Percentiles rank a stretch among this genome's conserved stretches.
Conservation (phyloP, 2,329 filamentous ascomycete species). For the Bipolaris victoriae region DNA sequence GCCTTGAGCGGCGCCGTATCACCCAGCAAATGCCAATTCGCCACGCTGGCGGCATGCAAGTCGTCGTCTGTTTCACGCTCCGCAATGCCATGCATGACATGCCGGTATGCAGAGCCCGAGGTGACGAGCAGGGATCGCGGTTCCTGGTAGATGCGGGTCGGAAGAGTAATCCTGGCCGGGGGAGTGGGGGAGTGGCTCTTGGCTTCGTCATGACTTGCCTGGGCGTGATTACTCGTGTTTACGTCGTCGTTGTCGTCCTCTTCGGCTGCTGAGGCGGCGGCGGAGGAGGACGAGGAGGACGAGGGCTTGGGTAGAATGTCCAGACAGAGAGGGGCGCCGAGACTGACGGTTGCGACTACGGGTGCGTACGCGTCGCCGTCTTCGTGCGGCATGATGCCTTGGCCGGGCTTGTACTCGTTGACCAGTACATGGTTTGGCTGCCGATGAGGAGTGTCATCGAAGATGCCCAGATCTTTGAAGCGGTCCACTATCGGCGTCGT, state of each 20-base stretch:
- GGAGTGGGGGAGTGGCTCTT: too few species aligned
- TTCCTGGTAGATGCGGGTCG: constrained; percentile 75
- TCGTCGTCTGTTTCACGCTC: constrained; percentile 68
- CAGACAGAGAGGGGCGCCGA: constrained; percentile 78
- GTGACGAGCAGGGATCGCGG: constrained; percentile 80
- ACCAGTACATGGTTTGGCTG: constrained; percentile 89
- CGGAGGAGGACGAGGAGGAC: not conserved
- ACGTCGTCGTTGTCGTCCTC: constrained; percentile 27
- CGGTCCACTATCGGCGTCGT: constrained; percentile 70
- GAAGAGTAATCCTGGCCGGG: constrained; percentile 14
- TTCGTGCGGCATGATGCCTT: constrained; percentile 98
- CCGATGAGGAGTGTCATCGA: constrained; percentile 70
- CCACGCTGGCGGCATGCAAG: constrained; percentile 63
- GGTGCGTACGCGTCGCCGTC: constrained; percentile 87
- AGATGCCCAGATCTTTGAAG: constrained; percentile 57
- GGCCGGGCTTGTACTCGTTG: constrained; percentile 86
- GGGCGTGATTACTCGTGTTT: constrained; percentile 31
- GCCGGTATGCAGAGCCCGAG: constrained; percentile 69
- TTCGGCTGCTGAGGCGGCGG: constrained; percentile 24
- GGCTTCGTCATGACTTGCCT: not conserved
- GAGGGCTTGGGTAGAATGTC: constrained; percentile 66
- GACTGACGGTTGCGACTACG: constrained; percentile 87
- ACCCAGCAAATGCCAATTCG: constrained; percentile 74
- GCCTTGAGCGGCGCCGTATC: constrained; percentile 50
- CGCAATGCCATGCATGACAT: constrained; percentile 77